Base-by-base conservation (phyloP, 2,329 filamentous ascomycete genomes). In the Sordariomycetes sp. region DNA sequence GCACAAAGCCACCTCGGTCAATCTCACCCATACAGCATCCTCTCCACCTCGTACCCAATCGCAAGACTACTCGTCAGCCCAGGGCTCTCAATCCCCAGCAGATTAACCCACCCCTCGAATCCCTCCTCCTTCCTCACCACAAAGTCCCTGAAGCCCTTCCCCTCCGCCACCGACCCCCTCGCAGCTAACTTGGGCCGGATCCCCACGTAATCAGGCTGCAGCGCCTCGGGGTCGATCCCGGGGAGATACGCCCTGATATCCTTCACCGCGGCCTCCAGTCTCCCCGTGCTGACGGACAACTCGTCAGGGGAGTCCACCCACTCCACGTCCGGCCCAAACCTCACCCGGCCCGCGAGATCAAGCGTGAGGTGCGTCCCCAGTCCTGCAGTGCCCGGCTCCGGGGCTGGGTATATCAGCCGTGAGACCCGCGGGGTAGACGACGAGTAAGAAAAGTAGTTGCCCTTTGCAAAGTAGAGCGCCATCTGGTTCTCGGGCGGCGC, bases 251-350 rank as follows among this genome's bases (percentile, higher is more conserved):
- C 76, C 62, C 78, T 74, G 59, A 99, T 96, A 65, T 89, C 89
- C 12, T 74, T 74, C 0, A 95, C 69, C 0, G 91, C 91, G 45
- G 80, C 75, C 1, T 72, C 68, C 57, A 96, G 73, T 13, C 87
- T 77, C 24, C 74, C 74, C 1, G 76, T 72, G 62, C 82, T 89
- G 17, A 87, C 85, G 1, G 76, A 74, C n/a, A 96, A 75, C 64
- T 96, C 83, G 10, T 72, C 70, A 0, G 90, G 82, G 1, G 76
- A 73, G 54, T 86, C 80, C 0, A 96, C 86, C 94, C 94, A 97
- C 69, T 97, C 90, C 15, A 96, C 87, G 66, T 99, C 94, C 0
- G 94, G 94, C 0, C 94, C 94, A 69, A 99, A 99, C 42, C 90
- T 86, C 51, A 97, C 79, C 1, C 89, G 82, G 0, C 92, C 91